Base-by-base conservation (phyloP, 352 stramenopile species). In the Pythium folliculosum region DNA sequence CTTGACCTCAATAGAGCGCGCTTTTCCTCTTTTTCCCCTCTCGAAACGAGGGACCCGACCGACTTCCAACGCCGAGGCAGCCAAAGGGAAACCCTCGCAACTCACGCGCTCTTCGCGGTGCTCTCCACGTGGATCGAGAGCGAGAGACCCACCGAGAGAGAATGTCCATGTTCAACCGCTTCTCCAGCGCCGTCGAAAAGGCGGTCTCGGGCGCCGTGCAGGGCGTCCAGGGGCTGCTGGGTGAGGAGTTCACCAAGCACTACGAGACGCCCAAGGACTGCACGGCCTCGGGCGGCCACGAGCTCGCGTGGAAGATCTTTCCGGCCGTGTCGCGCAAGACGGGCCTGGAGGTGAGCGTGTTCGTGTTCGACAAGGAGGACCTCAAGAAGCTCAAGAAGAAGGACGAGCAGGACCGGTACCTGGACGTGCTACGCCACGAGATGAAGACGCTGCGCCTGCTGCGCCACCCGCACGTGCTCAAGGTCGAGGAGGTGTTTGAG, bases 401-500 rank as follows among this genome's bases (percentile, higher is more conserved):
- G 44, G 88, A 95, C 63, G 80, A 84, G 16, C 87, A 93, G 68
- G 91, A 97, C 54, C 84, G 89, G 52, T 77, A 95, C 27, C 74
- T 97, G 9, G 91, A 97, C 44, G 84, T 97, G 40, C 70, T 97
- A 32, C 86, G 88, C 35, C 86, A 94, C 52, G 89, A 96, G 48
- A 94, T 96, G 80, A 95, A 94, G 76, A 92, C 83, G 59, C 67
- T 94, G 52, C 86, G 89, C 0, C 56, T 97, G 61, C 76, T 96
- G 65, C 88, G 90, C 22, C 88, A 97, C 64, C 89, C 90, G 54
- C 84, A 95, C 58, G 88, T 96, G 71, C 82, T 97, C 62, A 95
- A 97, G 65, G 88, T 95, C 48, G 89, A 95, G 66, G 91, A 97
- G 67, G 85, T 96, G 27, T 95, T 92, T 70, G 91, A 97, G 50